phyloP scores from a whole-genome alignment of 2,329 filamentous ascomycete species.

The Xylaria sp. region DNA sequence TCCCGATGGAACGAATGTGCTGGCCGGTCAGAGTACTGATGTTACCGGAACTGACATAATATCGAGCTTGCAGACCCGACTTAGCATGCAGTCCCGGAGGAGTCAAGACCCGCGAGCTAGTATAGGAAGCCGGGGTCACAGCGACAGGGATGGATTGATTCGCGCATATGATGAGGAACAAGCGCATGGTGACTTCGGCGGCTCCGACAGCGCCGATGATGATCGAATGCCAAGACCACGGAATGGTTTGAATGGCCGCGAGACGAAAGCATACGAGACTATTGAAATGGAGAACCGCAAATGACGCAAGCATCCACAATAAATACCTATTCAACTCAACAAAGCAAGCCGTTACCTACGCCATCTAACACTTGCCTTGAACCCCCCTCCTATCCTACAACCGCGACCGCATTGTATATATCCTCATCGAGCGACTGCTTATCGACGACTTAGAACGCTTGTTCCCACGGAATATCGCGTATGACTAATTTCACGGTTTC shows the following conservation, averaged over 20 bases:
- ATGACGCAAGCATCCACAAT: constrained; percentile 19
- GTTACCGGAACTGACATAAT: constrained; percentile 88
- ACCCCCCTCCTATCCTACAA: constrained; percentile 16
- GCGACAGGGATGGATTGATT: constrained; percentile 78
- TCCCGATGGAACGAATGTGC: constrained; percentile 67
- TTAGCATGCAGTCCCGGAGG: constrained; percentile 86
- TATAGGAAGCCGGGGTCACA: constrained; percentile 54
- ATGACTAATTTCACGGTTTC: constrained; percentile 27
- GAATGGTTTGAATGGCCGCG: constrained; percentile 37
- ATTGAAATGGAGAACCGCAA: constrained; percentile 50
- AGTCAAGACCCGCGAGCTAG: constrained; percentile 63
- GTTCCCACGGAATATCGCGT: constrained; percentile 21
- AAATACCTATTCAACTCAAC: constrained; percentile 1
- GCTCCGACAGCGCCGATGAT: constrained; percentile 72
- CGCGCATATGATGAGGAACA: constrained; percentile 82
- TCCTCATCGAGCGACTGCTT: constrained; percentile 20
- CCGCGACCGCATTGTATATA: constrained; percentile 31
- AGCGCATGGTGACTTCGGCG: constrained; percentile 61
- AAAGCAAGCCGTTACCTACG: background rate
- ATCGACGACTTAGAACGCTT: constrained; percentile 19
- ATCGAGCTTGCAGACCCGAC: constrained; percentile 79
- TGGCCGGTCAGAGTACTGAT: constrained; percentile 62
- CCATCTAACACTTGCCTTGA: constrained; percentile 6
- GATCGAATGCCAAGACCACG: constrained; percentile 41
- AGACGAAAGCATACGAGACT: constrained; percentile 37